These are phyloP conservation scores for Trichophyton equinum DNA, from an alignment of 2,329 filamentous ascomycete genomes.

Conservation along the genomic window DNA sequence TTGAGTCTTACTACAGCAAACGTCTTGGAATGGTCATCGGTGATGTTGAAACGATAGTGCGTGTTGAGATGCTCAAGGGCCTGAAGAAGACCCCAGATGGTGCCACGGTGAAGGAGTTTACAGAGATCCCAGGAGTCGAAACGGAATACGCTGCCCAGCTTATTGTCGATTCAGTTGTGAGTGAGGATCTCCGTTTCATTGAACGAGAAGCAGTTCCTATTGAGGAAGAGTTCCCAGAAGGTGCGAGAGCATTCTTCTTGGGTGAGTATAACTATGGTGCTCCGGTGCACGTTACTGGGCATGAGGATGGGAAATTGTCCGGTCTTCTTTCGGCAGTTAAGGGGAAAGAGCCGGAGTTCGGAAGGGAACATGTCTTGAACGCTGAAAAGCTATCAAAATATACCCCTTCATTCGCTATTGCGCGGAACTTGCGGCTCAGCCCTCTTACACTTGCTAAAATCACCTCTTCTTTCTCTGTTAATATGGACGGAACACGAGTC, in stretches of 20 bases:
- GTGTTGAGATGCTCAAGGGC: constrained; percentile 89
- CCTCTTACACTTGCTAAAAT: constrained; percentile 87
- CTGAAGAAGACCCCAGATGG: constrained; percentile 82
- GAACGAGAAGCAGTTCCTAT: constrained; percentile 80
- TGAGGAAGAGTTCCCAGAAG: constrained; percentile 77
- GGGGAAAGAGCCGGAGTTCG: constrained; percentile 68
- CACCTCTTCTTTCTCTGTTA: constrained; percentile 83
- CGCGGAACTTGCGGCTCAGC: constrained; percentile 67
- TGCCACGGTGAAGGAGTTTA: constrained; percentile 86
- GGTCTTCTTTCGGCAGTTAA: constrained; percentile 63
- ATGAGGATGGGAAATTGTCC: constrained; percentile 62
- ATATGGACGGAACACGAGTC: constrained; percentile 65
- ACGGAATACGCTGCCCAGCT: constrained; percentile 84
- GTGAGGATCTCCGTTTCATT: constrained; percentile 84
- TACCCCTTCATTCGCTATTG: constrained; percentile 76
- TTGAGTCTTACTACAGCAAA: constrained; percentile 83
- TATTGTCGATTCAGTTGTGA: constrained; percentile 78
- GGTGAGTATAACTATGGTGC: constrained; percentile 88
- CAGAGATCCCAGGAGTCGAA: constrained; percentile 69
- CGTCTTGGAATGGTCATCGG: constrained; percentile 79
- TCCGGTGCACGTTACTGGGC: constrained; percentile 68
- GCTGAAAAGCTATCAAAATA: constrained; percentile 64
- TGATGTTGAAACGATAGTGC: constrained; percentile 73
- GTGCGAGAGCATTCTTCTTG: constrained; percentile 78
- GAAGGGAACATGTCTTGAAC: constrained; percentile 56